Percentiles rank a stretch among this genome's conserved stretches.
phyloP scores from a whole-genome alignment of 805 yeast genomes.

The Saccharomycopsis capsularis region DNA sequence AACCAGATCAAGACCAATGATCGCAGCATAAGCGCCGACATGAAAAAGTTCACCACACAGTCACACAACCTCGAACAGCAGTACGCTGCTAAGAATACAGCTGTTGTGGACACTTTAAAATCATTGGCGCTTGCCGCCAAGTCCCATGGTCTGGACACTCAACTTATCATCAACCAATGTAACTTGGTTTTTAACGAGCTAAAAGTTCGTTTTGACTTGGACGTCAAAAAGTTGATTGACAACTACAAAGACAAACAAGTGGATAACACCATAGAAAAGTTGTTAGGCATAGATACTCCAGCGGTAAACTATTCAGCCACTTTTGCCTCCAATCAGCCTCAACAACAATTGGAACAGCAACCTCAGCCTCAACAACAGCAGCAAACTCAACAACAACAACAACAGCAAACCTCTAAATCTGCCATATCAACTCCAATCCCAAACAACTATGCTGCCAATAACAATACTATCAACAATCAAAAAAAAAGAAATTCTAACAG shows the following conservation, averaged over 20 bases:
- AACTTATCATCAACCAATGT: constrained; percentile 39
- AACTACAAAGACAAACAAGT: constrained; percentile 29
- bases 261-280: constrained; percentile 15
- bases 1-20: constrained; percentile 37
- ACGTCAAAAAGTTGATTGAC: constrained; percentile 24
- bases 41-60: constrained; percentile 42
- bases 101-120: constrained; percentile 37
- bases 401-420: no score
- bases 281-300: constrained; percentile 5
- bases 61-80: constrained; percentile 43
- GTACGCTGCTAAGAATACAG: constrained; percentile 41
- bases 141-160: constrained; percentile 43
- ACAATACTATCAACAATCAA: neutral
- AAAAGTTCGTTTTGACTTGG: constrained; percentile 29
- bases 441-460: neutral
- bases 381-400: no score
- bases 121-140: constrained; percentile 39
- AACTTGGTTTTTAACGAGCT: constrained; percentile 39
- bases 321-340: neutral
- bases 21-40: constrained; percentile 41
- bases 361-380: no score
- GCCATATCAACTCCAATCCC: neutral
- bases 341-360: neutral
- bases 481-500: constrained; percentile 5
- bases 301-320: no score